phyloP scores from a whole-genome alignment of 2,329 filamentous ascomycete genomes.

The Neonectria punicea region DNA sequence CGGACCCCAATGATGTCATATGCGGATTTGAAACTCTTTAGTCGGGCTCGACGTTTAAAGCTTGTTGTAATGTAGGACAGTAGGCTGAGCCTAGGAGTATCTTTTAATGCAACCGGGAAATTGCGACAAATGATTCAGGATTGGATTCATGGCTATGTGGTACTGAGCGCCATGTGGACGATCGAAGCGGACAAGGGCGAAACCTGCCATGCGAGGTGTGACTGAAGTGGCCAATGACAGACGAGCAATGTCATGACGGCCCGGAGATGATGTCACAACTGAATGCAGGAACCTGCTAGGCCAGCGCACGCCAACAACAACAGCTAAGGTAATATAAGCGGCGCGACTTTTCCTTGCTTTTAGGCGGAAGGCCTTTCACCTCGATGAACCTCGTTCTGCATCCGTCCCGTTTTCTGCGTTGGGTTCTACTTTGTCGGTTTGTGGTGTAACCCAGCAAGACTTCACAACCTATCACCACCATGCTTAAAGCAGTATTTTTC shows the following conservation, averaged over 20 bases:
- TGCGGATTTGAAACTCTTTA: neutral
- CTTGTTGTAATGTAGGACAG: neutral
- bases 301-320: constrained; percentile 14
- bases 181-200: neutral
- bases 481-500: constrained; percentile 35
- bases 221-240: constrained; percentile 2
- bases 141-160: neutral
- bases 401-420: neutral
- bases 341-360: constrained; percentile 11
- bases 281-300: constrained; percentile 17
- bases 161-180: neutral
- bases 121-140: neutral
- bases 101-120: neutral
- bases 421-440: too few relatives aligned
- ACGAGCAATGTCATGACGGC: neutral
- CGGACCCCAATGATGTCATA: constrained; percentile 16
- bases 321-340: constrained; percentile 1
- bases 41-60: neutral
- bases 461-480: constrained; percentile 6
- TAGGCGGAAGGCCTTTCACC: neutral
- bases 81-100: neutral
- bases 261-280: constrained; percentile 18
- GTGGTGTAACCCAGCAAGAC: neutral
- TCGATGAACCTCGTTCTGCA: neutral
- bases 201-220: neutral